Evolutionary conservation across 2,329 filamentous ascomycete genomes (phyloP), one percentile per base, ranked within the genome.

Genomic region (Stemphylium vesicarium): DNA sequence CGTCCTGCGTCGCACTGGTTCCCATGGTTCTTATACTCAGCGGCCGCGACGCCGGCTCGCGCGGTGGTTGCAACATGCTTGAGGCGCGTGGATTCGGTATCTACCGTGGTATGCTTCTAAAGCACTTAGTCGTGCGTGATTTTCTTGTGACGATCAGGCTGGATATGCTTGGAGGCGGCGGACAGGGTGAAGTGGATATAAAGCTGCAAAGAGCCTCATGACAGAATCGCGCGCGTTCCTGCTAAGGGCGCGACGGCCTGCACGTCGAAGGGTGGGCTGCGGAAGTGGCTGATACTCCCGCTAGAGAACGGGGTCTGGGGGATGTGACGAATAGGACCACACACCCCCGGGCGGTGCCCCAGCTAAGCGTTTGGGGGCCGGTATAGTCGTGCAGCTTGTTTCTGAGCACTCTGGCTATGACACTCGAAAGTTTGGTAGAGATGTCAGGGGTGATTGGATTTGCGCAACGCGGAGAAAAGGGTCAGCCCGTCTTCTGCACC

Each of bases 1-100:
- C 77, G 37, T 69, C 63, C 24, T 66, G 65, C 3, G 73, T 71
- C 38, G 69, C 73, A 53, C 66, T 65, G 7, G 72, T 75, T 33
- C 62, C 70, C 38, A 64, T 73, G 32, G 71, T 73, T 60, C 66
- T 69, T 43, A 76, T 65, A 56, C 71, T 74, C 40, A 69, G 60
- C 50, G 72, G 68, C 53, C 72, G 62, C 47, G 65, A 64, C 31
- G 65, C 65, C 53, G 65, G 62, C 52, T 68, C 64, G 36, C 51
- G 53, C n/a, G 70, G 66, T 46, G 62, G 67, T 53, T 66, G 64
- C 22, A 74, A 62, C 64, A 70, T 70, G 54, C 52, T 65, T 53
- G 35, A 24, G 52, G 53, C 51, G 61, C 57, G 54, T 54, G 50
- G 54, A 59, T 52, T 60, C 45, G 58, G 33, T 63, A 55, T 59